These are phyloP conservation scores for Colletotrichum coccodes DNA, from an alignment of 2,329 filamentous ascomycete genomes.

Conservation along the genomic window DNA sequence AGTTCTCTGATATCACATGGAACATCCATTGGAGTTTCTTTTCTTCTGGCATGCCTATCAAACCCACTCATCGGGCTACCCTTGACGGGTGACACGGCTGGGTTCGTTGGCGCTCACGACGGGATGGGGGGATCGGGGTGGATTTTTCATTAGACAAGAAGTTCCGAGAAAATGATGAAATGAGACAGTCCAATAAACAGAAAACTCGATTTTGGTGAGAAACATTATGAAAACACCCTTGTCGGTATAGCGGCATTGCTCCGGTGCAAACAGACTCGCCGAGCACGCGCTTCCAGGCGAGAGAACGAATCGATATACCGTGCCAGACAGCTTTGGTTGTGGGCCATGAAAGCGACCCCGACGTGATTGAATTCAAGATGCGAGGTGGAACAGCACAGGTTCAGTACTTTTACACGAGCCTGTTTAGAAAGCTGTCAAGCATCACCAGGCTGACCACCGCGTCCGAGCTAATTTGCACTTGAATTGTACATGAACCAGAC, in stretches of 20 bases:
- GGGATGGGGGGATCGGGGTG: slow-evolving; percentile 2
- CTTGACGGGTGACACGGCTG: slow-evolving; percentile 8
- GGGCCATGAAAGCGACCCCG: neutral
- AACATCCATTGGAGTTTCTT: slow-evolving; percentile 9
- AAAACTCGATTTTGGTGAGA: neutral
- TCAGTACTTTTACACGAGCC: neutral
- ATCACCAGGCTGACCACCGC: neutral
- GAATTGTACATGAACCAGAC: neutral
- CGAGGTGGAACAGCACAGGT: neutral
- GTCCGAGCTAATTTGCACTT: no score
- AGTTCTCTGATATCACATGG: slow-evolving; percentile 24
- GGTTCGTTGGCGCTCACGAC: neutral
- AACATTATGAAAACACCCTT: neutral
- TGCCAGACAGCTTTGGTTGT: no score
- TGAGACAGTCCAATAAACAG: slow-evolving; percentile 6
- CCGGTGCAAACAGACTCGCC: neutral
- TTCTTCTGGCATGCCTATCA: slow-evolving; percentile 11
- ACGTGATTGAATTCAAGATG: neutral
- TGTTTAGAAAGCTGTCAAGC: neutral
- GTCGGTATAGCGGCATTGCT: neutral
- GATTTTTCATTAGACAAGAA: neutral
- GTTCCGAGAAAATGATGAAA: slow-evolving; percentile 13
- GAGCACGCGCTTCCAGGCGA: no score
- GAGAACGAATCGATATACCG: no score
- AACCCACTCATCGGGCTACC: neutral